A percentile compares a stretch with the other conserved stretches of the same genome.
Evolutionary conservation across 306 rosid species (phyloP).

Genomic region (Cicer chorassanicum): DNA sequence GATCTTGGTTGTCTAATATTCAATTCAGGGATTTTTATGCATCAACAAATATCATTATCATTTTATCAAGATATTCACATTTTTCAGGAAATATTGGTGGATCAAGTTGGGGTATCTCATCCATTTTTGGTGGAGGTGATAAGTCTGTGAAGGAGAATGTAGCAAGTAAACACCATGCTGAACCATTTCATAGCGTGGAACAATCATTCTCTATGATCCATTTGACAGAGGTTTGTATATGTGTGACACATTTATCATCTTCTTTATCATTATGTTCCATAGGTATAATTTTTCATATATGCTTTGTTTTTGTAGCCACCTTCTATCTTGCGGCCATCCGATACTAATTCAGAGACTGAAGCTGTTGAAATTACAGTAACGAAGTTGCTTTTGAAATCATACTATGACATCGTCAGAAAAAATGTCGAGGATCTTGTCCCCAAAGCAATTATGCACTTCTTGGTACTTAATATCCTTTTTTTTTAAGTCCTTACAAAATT

Average conservation of each 20-base stretch:
- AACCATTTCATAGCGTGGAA: constrained; percentile 69
- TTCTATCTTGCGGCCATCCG: constrained; percentile 86
- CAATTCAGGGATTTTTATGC: constrained; percentile 22
- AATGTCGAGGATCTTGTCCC: constrained; percentile 87
- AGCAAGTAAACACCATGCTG: constrained; percentile 56
- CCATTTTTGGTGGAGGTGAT: constrained; percentile 88
- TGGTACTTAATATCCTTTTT: constrained; percentile 64
- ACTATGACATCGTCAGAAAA: constrained; percentile 94
- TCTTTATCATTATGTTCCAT: constrained; percentile 29
- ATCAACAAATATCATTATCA: constrained; percentile 13
- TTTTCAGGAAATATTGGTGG: constrained; percentile 64
- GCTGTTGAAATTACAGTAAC: constrained; percentile 76
- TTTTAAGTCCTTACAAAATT: constrained; percentile 17
- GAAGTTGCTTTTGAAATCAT: constrained; percentile 82
- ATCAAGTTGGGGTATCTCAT: constrained; percentile 90
- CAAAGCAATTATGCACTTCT: constrained; percentile 96
- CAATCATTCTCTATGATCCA: constrained; percentile 79
- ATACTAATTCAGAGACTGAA: constrained; percentile 81
- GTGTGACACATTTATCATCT: constrained; percentile 24
- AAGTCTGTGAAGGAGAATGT: constrained; percentile 63
- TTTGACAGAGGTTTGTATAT: constrained; percentile 75
- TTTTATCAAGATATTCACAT: constrained; percentile 15
- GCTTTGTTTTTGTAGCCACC: constrained; percentile 75
- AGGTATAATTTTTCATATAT: constrained; percentile 30
- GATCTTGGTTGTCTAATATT: constrained; percentile 21